A percentile compares a stretch with the other conserved stretches of the same genome.
These are phyloP conservation scores for Drosera spatulata DNA, from an alignment of 179 eudicot species.

Conservation along the genomic window DNA sequence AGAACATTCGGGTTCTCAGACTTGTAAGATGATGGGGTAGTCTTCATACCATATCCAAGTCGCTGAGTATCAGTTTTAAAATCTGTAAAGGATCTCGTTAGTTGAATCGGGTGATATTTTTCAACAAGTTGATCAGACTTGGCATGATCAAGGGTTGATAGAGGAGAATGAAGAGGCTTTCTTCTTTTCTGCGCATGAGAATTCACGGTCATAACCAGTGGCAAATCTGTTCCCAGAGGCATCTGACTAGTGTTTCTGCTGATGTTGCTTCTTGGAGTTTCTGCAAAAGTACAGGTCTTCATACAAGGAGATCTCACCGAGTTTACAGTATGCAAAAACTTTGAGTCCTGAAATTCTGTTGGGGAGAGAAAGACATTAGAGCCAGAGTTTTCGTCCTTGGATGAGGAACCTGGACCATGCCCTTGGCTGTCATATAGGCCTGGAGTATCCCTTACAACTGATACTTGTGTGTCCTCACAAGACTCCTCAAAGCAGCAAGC, in stretches of 20 bases:
- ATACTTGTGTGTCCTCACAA: constrained; percentile 2
- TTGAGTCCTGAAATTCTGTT: no score
- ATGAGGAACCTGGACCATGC: constrained; percentile 28
- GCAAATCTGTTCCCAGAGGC: constrained; percentile 29
- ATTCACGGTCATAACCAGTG: constrained; percentile 48
- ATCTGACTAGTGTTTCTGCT: constrained; percentile 11
- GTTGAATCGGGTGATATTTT: no score
- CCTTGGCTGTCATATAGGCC: constrained; percentile 12
- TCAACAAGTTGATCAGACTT: constrained; percentile 4
- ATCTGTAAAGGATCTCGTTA: no score
- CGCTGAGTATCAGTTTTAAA: no score
- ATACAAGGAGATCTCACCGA: constrained; percentile 14
- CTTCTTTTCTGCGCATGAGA: constrained; percentile 66
- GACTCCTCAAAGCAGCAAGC: no score
- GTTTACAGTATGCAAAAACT: constrained; percentile 9
- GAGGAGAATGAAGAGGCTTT: constrained; percentile 23
- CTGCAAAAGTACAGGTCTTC: constrained; percentile 5
- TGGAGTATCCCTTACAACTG: constrained; percentile 61
- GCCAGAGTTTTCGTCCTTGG: constrained; percentile 28
- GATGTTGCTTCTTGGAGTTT: constrained; percentile 46
- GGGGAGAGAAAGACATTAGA: no score
- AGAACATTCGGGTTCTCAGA: constrained; percentile 5
- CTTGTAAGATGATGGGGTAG: no score
- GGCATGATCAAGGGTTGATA: constrained; percentile 19
- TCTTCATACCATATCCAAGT: no score